Conservation (phyloP, 345 rosid genomes). For the Citrus cavaleriei region DNA sequence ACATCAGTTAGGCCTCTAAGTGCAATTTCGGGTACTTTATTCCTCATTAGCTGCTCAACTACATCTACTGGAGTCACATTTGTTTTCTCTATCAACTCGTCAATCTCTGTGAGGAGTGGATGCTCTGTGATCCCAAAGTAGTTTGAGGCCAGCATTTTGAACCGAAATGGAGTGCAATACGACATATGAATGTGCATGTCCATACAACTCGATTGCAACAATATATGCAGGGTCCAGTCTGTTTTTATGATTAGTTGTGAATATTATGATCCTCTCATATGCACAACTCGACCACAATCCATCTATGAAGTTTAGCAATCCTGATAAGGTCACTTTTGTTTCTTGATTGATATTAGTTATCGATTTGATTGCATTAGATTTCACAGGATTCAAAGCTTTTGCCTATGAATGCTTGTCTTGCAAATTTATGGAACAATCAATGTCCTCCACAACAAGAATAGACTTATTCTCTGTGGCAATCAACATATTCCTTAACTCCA, state of each 20-base stretch:
- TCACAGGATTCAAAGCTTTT: not conserved
- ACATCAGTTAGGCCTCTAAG: conserved; percentile 20
- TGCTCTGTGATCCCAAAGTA: conserved; percentile 14
- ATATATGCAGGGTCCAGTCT: conserved; percentile 19
- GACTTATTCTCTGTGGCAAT: conserved; percentile 28
- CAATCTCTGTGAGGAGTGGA: conserved; percentile 8
- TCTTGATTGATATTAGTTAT: not conserved
- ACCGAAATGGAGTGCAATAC: conserved; percentile 21
- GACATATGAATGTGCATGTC: conserved; percentile 26
- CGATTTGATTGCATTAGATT: not conserved
- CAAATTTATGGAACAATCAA: conserved; percentile 27
- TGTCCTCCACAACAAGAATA: conserved; percentile 29
- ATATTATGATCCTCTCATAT: conserved; percentile 32
- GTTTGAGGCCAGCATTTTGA: conserved; percentile 21
- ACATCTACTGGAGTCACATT: conserved; percentile 31
- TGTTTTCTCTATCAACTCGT: conserved; percentile 12
- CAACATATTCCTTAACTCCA: conserved; percentile 18
- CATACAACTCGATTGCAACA: conserved; percentile 25
- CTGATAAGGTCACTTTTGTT: conserved; percentile 19
- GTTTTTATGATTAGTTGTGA: conserved; percentile 31
- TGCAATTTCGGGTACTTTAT: conserved; percentile 14
- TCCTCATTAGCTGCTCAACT: conserved; percentile 25
- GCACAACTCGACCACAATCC: conserved; percentile 38
- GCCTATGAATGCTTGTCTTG: conserved; percentile 6
- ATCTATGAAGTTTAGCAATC: conserved; percentile 28